These are phyloP conservation scores for Sporisorium exsertum DNA, from an alignment of 1,284 basidiomycete genomes.

Conservation along the genomic window DNA sequence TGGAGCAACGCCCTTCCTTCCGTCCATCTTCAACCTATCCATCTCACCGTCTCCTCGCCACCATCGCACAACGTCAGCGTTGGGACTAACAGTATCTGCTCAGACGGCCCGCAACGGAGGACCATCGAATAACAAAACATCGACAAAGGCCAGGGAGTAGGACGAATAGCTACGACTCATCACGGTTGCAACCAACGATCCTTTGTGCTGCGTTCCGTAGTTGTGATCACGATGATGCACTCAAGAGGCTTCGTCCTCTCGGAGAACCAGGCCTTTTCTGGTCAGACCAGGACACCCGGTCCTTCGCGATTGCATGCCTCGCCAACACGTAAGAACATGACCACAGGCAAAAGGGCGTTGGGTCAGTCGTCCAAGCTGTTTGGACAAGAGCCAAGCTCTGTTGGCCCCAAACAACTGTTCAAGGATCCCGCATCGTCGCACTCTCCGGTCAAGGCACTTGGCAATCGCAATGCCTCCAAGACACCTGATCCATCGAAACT, in stretches of 20 bases:
- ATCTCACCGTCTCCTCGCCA: not conserved
- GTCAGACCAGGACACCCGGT: constrained; percentile 43
- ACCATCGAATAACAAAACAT: not conserved
- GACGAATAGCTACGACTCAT: not conserved
- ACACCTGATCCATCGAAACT: constrained; percentile 35
- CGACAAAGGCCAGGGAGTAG: not conserved
- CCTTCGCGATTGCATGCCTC: constrained; percentile 38
- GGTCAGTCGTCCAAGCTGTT: constrained; percentile 31
- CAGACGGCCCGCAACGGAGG: not conserved
- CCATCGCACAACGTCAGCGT: not conserved
- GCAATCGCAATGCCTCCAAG: constrained; percentile 39
- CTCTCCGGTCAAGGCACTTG: constrained; percentile 44
- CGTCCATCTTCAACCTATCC: not conserved
- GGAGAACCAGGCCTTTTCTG: constrained; percentile 49
- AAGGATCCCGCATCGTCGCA: constrained; percentile 27
- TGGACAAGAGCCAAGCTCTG: constrained; percentile 24
- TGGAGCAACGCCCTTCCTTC: not conserved
- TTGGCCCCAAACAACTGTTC: constrained; percentile 47
- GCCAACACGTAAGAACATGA: constrained; percentile 44
- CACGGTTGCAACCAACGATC: not conserved
- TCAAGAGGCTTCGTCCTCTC: constrained; percentile 46
- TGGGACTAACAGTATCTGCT: not conserved
- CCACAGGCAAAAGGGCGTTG: constrained; percentile 38
- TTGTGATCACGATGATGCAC: constrained; percentile 35
- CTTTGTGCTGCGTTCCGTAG: not conserved